These are phyloP conservation scores for Hypomontagnella monticulosa DNA, from an alignment of 495 filamentous ascomycete genomes.

Conservation along the genomic window DNA sequence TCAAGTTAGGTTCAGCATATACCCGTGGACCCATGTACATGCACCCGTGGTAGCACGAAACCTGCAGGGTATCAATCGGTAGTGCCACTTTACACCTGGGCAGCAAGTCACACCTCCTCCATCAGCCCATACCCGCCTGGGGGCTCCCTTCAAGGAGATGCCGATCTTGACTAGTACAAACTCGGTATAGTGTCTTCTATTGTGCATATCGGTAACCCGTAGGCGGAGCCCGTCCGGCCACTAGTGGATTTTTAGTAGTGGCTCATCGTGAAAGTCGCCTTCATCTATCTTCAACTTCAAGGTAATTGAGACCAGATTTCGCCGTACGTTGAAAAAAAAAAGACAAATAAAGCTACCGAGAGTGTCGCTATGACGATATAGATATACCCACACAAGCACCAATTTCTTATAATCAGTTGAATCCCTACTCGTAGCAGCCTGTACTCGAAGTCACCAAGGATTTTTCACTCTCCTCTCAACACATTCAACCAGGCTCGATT, in stretches of 20 bases:
- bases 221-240: constrained; percentile 20
- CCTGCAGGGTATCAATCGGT: too few relatives aligned
- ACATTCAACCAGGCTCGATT: neutral
- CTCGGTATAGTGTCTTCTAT: constrained; percentile 16
- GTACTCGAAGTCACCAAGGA: constrained; percentile 2
- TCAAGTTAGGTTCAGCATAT: too few relatives aligned
- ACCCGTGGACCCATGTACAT: too few relatives aligned
- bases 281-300: constrained; percentile 23
- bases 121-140: neutral
- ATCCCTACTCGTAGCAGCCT: neutral
- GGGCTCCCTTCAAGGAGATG: constrained; percentile 9
- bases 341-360: neutral
- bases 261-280: constrained; percentile 23
- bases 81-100: too few relatives aligned
- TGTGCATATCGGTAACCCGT: constrained; percentile 26
- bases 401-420: neutral
- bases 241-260: constrained; percentile 14
- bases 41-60: too few relatives aligned
- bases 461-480: constrained; percentile 4
- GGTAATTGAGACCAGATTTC: constrained; percentile 8
- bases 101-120: too few relatives aligned
- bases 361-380: neutral
- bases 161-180: constrained; percentile 18
- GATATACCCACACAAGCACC: neutral
- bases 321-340: constrained; percentile 4